Evolutionary conservation across 78 protist species (phyloP), one percentile per base, ranked within the genome.

Genomic region (Dictyostelium capitatum): DNA sequence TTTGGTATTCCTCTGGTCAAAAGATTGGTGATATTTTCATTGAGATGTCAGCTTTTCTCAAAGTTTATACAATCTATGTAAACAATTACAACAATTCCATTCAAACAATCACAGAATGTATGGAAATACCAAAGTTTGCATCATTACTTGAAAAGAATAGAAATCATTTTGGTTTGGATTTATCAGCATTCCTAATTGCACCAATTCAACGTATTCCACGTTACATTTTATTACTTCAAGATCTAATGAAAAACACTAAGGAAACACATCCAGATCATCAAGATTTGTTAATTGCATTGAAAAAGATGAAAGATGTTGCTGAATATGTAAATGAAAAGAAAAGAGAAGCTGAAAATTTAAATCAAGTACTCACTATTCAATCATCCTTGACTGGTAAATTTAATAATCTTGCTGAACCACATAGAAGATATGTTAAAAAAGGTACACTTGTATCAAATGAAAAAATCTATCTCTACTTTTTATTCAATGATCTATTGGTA

Each of bases 271-370:
- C 94, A 28, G 97, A 95, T 67, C 74, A 95, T 47, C 46, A 57
- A 8, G 89, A 89, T 19, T 50, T 95, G 28, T n/a, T 87, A 15
- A 30, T 56, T 23, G 97, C 97, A 2, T 51, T 90, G n/a, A 81
- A 95, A 64, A 80, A 89, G 59, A 95, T 95, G 97, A 89, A 84
- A 43, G 82, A 80, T 23, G 95, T 90, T 20, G 97, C 97, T 0
- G 92, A 83, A 11, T 90, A 95, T 72, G 95, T 95, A 2, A 95
- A 95, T 64, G 97, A 95, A 65, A 87, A 74, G 73, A 95, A 95
- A 64, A 69, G 95, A 67, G 97, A 89, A 19, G 97, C 95, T 11
- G 97, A 95, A 28, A 95, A 95, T 64, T 82, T 95, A 46, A 95
- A 90, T 59, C 95, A 95, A 53, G 97, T 95, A 3, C 9, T 90